A percentile compares a stretch with the other conserved stretches of the same genome.
Evolutionary conservation across 179 eudicot species (phyloP).

Genomic region (Silene noctiflora): DNA sequence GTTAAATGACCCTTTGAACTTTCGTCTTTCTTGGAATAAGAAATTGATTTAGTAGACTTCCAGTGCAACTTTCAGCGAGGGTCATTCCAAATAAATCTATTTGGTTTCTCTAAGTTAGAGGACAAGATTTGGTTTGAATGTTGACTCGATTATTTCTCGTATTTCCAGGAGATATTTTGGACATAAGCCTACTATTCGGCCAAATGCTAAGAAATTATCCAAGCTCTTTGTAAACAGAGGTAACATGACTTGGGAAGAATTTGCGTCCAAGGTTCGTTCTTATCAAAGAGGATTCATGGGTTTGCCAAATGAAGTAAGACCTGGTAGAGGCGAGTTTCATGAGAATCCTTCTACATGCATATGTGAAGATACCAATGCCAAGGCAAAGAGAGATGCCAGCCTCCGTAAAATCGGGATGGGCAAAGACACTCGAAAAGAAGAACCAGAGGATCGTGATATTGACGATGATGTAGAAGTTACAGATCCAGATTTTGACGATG

Average conservation of each 20-base stretch:
- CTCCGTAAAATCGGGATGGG: slow-evolving; percentile 40
- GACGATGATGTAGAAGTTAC: slow-evolving; percentile 59
- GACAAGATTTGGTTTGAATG: background rate
- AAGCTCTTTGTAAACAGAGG: slow-evolving; percentile 48
- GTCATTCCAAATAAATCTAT: background rate
- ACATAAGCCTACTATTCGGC: slow-evolving; percentile 95
- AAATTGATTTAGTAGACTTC: background rate
- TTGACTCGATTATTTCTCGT: slow-evolving; percentile 7
- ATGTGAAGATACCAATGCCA: slow-evolving; percentile 68
- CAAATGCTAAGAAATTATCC: slow-evolving; percentile 80
- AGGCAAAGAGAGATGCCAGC: slow-evolving; percentile 36
- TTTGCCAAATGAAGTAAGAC: slow-evolving; percentile 71
- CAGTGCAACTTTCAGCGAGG: background rate
- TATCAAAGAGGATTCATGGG: slow-evolving; percentile 90
- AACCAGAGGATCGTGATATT: slow-evolving; percentile 37
- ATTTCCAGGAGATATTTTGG: slow-evolving; percentile 82
- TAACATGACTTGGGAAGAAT: slow-evolving; percentile 82
- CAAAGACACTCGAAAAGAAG: slow-evolving; percentile 38
- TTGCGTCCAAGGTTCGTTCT: slow-evolving; percentile 54
- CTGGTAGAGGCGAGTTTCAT: slow-evolving; percentile 90
- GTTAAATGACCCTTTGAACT: too few species aligned
- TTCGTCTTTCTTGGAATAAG: too few species aligned
- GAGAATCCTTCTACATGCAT: slow-evolving; percentile 89
- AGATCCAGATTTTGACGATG: slow-evolving; percentile 72
- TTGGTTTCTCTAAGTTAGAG: background rate